Conservation (phyloP, 2,329 filamentous ascomycete species). For the Fonsecaea multimorphosa region DNA sequence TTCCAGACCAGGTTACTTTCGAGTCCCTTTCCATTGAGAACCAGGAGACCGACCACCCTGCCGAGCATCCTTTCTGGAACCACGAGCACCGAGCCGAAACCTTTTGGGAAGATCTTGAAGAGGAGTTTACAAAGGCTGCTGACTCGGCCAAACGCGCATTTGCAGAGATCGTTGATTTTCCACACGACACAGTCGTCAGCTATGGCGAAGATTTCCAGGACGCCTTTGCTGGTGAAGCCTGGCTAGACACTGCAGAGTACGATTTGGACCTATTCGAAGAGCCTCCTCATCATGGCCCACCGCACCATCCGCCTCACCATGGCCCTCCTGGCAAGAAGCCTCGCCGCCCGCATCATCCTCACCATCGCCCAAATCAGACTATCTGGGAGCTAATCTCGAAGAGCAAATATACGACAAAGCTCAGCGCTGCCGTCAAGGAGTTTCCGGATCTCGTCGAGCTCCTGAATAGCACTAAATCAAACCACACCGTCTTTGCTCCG, state of each 20-base stretch:
- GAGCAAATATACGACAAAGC: conserved; percentile 77
- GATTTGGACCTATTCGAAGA: conserved; percentile 32
- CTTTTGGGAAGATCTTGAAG: conserved; percentile 41
- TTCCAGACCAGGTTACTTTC: conserved; percentile 39
- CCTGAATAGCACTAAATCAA: conserved; percentile 75
- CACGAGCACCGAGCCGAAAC: conserved; percentile 32
- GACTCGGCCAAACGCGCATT: conserved; percentile 52
- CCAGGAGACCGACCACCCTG: conserved; percentile 26
- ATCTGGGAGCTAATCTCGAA: conserved; percentile 80
- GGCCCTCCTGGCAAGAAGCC: conserved; percentile 37
- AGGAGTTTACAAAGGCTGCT: conserved; percentile 44
- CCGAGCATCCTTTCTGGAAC: conserved; percentile 37
- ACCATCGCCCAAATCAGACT: conserved; percentile 66
- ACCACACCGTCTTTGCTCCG: conserved; percentile 83
- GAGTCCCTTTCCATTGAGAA: conserved; percentile 35
- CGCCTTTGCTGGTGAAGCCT: conserved; percentile 55
- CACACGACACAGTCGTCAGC: conserved; percentile 47
- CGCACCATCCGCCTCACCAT: conserved; percentile 43
- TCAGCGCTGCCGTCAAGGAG: conserved; percentile 75
- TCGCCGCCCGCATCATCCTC: conserved; percentile 44
- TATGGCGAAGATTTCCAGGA: conserved; percentile 52
- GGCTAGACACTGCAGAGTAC: conserved; percentile 47
- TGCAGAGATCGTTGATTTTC: conserved; percentile 50
- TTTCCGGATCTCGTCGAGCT: conserved; percentile 72
- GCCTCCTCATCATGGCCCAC: conserved; percentile 38